Percentiles rank a stretch among this genome's conserved stretches.
Evolutionary conservation across 495 filamentous ascomycete genomes (phyloP).

Genomic region (Aspergillus campestris): DNA sequence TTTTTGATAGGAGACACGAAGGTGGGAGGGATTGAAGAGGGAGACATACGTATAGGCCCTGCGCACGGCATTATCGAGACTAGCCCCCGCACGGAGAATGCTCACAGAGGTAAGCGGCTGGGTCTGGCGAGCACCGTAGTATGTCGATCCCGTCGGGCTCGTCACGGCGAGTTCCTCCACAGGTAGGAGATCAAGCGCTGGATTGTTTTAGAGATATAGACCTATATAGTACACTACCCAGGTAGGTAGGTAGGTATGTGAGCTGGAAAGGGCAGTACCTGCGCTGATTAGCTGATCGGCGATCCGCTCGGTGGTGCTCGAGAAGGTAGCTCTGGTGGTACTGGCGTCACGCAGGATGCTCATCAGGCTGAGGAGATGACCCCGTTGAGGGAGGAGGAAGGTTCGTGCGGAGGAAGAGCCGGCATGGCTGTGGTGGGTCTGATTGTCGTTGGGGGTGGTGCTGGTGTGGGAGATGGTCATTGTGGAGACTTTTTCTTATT

Average conservation of each 20-base stretch:
- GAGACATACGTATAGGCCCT: conserved; percentile 7
- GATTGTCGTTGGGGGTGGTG: no score
- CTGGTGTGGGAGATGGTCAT: no score
- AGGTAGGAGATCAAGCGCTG: conserved; percentile 6
- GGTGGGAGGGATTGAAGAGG: neutral
- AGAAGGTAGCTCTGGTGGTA: conserved; percentile 2
- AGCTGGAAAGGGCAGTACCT: neutral
- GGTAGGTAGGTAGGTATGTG: neutral
- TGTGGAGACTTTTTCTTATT: no score
- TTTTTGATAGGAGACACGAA: neutral
- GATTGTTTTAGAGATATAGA: neutral
- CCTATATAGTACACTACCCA: no score
- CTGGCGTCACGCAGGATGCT: conserved; percentile 7
- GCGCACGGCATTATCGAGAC: conserved; percentile 7
- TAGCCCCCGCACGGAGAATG: conserved; percentile 10
- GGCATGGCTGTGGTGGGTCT: no score
- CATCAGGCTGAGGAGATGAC: conserved; percentile 9
- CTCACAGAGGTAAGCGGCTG: conserved; percentile 5
- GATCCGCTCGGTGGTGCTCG: conserved; percentile 2
- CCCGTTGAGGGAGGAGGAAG: conserved; percentile 4
- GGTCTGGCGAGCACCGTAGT: conserved; percentile 3
- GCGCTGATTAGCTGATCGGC: conserved; percentile 9
- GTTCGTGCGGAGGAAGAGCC: neutral
- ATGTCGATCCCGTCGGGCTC: conserved; percentile 5
- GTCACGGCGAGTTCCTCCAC: neutral